phyloP scores from a whole-genome alignment of 2,329 filamentous ascomycete species.

The Macrophomina tecta region DNA sequence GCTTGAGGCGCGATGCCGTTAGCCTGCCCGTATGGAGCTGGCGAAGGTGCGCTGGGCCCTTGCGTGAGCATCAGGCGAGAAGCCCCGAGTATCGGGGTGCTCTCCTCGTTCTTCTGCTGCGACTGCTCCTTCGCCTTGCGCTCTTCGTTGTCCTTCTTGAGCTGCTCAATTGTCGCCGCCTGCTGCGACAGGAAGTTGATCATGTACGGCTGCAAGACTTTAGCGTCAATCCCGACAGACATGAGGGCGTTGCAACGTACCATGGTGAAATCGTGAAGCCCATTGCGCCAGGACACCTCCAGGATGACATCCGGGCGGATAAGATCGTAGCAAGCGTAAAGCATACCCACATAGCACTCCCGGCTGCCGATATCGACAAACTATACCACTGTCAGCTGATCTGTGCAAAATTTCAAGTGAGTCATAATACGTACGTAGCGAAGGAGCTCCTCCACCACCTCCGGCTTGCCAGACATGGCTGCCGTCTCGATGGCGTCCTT shows the following conservation, averaged over 20 bases:
- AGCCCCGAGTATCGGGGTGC: constrained; percentile 88
- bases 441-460: constrained; percentile 93
- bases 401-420: constrained; percentile 5
- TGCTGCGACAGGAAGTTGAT: constrained; percentile 97
- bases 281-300: constrained; percentile 96
- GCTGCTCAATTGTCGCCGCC: constrained; percentile 78
- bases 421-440: constrained; percentile 81
- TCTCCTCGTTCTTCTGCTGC: constrained; percentile 89
- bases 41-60: constrained; percentile 70
- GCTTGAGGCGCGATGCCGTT: constrained; percentile 91
- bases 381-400: constrained; percentile 58
- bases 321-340: constrained; percentile 97
- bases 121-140: constrained; percentile 74
- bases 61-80: constrained; percentile 95
- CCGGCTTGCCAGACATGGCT: constrained; percentile 85
- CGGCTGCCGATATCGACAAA: constrained; percentile 99
- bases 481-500: constrained; percentile 99
- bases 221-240: constrained; percentile 18
- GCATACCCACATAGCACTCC: constrained; percentile 99
- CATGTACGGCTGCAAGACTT: constrained; percentile 75
- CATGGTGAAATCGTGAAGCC: constrained; percentile 97
- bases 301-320: constrained; percentile 91
- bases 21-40: constrained; percentile 74
- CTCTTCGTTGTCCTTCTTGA: constrained; percentile 97
- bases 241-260: constrained; percentile 36